Conservation (phyloP, 2,329 filamentous ascomycete genomes). For the Arachnomyces sp. region DNA sequence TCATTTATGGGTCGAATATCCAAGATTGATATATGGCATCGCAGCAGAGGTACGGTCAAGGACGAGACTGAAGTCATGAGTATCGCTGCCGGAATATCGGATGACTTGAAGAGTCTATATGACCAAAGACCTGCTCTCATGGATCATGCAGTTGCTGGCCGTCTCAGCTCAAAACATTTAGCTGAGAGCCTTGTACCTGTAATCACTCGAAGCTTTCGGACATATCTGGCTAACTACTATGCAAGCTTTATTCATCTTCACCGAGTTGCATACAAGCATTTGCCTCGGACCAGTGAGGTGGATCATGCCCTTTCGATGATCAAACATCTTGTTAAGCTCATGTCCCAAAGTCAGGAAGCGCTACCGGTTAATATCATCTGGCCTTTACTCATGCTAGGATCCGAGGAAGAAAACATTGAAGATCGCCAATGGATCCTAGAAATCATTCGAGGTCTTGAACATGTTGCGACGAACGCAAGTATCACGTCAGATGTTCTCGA, state of each 20-base stretch:
- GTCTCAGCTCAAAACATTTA: constrained; percentile 41
- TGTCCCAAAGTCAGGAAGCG: constrained; percentile 38
- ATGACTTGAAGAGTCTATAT: constrained; percentile 45
- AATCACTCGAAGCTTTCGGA: constrained; percentile 47
- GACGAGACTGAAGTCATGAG: constrained; percentile 53
- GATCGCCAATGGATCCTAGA: constrained; percentile 45
- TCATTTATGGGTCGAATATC: constrained; percentile 51
- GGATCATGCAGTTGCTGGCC: constrained; percentile 48
- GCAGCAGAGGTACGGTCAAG: constrained; percentile 47
- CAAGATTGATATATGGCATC: constrained; percentile 50
- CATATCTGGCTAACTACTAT: constrained; percentile 50
- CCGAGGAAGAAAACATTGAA: constrained; percentile 43
- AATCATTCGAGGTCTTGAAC: constrained; percentile 37
- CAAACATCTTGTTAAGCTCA: constrained; percentile 39
- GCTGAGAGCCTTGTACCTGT: constrained; percentile 42
- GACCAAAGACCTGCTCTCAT: constrained; percentile 46
- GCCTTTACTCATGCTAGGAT: constrained; percentile 49
- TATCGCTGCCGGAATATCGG: constrained; percentile 43
- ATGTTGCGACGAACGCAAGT: constrained; percentile 32
- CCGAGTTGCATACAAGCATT: constrained; percentile 47
- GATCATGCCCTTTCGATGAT: constrained; percentile 43
- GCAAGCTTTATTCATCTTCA: constrained; percentile 50
- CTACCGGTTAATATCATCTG: constrained; percentile 51
- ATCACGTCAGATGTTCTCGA: constrained; percentile 33
- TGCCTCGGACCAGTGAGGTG: constrained; percentile 46